Evolutionary conservation across 768 basidiomycete genomes (phyloP).

Genomic region (Suillus occidentalis): DNA sequence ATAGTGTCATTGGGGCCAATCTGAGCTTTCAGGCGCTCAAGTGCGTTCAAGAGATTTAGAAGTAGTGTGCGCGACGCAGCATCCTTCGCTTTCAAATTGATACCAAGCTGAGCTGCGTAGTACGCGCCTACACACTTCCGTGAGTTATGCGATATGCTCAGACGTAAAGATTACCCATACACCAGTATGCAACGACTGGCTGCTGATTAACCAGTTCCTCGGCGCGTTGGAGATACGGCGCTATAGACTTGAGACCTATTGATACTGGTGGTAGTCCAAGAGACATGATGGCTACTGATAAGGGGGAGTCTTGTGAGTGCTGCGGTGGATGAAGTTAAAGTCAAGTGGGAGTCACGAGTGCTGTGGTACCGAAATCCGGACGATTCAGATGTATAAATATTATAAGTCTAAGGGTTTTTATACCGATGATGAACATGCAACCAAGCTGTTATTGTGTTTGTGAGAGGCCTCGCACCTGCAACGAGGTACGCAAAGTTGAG

Average conservation of each 20-base stretch:
- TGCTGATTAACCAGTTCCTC: slow-evolving; percentile 83
- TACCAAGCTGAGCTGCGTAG: slow-evolving; percentile 87
- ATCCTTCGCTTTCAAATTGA: slow-evolving; percentile 71
- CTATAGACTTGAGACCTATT: slow-evolving; percentile 60
- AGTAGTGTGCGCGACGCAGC: slow-evolving; percentile 64
- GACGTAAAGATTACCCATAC: slow-evolving; percentile 47
- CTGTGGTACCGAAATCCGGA: not conserved
- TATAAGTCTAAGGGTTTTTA: slow-evolving; percentile 4
- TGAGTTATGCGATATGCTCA: slow-evolving; percentile 1
- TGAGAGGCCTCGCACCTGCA: slow-evolving; percentile 9
- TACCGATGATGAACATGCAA: not conserved
- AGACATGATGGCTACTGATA: slow-evolving; percentile 20
- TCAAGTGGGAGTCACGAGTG: not conserved
- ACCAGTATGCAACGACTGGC: slow-evolving; percentile 93
- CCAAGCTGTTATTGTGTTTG: not conserved
- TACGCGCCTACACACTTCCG: slow-evolving; percentile 65
- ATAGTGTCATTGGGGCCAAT: slow-evolving; percentile 79
- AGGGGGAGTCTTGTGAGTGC: not conserved
- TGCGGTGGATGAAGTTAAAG: not conserved
- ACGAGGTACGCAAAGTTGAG: slow-evolving; percentile 9
- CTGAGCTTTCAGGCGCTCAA: slow-evolving; percentile 79
- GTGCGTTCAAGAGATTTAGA: slow-evolving; percentile 66
- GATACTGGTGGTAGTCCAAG: slow-evolving; percentile 64
- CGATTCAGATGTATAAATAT: not conserved
- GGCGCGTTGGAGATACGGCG: slow-evolving; percentile 86